These are phyloP conservation scores for Tuber melanosporum DNA, from an alignment of 495 filamentous ascomycete species.

Conservation along the genomic window DNA sequence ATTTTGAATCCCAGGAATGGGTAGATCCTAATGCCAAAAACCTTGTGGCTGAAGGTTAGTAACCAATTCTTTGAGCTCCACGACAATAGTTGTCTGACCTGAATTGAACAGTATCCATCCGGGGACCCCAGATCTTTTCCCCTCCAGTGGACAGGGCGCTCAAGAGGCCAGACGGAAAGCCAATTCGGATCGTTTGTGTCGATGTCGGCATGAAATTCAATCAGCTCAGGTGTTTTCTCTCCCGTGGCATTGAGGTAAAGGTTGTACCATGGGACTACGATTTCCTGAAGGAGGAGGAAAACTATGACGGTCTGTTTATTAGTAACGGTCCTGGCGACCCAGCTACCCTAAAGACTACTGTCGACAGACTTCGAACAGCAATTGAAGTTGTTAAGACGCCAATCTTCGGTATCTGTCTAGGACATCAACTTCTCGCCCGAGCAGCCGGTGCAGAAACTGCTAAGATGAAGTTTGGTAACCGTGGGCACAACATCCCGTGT, in stretches of 20 bases:
- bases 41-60: conserved; percentile 86
- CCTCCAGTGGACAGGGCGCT: conserved; percentile 59
- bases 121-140: conserved; percentile 70
- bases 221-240: conserved; percentile 85
- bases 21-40: conserved; percentile 86
- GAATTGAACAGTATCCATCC: conserved; percentile 66
- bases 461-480: conserved; percentile 99
- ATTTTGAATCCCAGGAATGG: conserved; percentile 77
- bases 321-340: conserved; percentile 97
- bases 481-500: conserved; percentile 97
- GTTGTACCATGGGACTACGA: conserved; percentile 76
- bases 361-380: conserved; percentile 65
- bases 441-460: conserved; percentile 78
- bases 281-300: conserved; percentile 58
- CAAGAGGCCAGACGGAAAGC: conserved; percentile 79
- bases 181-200: conserved; percentile 78
- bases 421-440: conserved; percentile 87
- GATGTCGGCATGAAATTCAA: conserved; percentile 98
- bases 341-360: conserved; percentile 67
- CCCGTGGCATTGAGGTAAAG: conserved; percentile 85
- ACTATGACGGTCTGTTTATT: conserved; percentile 90
- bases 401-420: conserved; percentile 94
- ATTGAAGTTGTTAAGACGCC: conserved; percentile 70
- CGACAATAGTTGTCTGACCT: conserved; percentile 6
- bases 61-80: background rate